A percentile compares a stretch with the other conserved stretches of the same genome.
These are phyloP conservation scores for Mycena alexandri DNA, from an alignment of 768 basidiomycete genomes.

Conservation along the genomic window DNA sequence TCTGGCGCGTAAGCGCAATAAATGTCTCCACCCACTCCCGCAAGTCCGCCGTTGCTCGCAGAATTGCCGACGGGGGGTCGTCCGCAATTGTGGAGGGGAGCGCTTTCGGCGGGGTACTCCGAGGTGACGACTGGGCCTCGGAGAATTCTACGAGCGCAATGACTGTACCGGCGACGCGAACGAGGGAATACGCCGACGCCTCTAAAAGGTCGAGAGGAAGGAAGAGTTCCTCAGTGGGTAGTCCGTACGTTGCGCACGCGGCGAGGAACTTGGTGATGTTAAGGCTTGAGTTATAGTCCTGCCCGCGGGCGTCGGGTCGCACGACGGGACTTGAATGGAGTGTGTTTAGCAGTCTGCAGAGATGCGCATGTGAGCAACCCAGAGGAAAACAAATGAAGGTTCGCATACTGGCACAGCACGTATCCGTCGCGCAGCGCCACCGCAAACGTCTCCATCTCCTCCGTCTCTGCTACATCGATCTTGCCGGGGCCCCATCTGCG, in stretches of 20 bases:
- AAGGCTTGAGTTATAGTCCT: conserved; percentile 54
- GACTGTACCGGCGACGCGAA: conserved; percentile 65
- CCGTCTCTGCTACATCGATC: conserved; percentile 24
- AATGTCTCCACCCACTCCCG: conserved; percentile 27
- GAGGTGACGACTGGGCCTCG: conserved; percentile 6
- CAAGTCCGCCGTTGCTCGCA: conserved; percentile 15
- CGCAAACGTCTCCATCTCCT: conserved; percentile 51
- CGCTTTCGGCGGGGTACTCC: background rate
- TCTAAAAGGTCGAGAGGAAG: conserved; percentile 63
- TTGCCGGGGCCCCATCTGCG: conserved; percentile 32
- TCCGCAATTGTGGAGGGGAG: background rate
- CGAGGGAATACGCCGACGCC: conserved; percentile 58
- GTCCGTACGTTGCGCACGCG: conserved; percentile 57
- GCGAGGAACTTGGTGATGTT: conserved; percentile 70
- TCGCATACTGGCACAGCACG: conserved; percentile 70
- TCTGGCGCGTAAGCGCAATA: conserved; percentile 22
- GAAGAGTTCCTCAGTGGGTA: conserved; percentile 60
- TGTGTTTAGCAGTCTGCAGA: conserved; percentile 66
- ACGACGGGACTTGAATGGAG: conserved; percentile 59
- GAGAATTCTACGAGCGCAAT: conserved; percentile 57
- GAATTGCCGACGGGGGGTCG: conserved; percentile 6
- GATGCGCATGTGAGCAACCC: conserved; percentile 11
- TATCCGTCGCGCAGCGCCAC: conserved; percentile 74
- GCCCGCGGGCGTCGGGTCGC: conserved; percentile 62
- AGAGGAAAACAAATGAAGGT: background rate